Evolutionary conservation across 2,329 filamentous ascomycete genomes (phyloP), one percentile per base, ranked within the genome.

Genomic region (Colletotrichum orbiculare): DNA sequence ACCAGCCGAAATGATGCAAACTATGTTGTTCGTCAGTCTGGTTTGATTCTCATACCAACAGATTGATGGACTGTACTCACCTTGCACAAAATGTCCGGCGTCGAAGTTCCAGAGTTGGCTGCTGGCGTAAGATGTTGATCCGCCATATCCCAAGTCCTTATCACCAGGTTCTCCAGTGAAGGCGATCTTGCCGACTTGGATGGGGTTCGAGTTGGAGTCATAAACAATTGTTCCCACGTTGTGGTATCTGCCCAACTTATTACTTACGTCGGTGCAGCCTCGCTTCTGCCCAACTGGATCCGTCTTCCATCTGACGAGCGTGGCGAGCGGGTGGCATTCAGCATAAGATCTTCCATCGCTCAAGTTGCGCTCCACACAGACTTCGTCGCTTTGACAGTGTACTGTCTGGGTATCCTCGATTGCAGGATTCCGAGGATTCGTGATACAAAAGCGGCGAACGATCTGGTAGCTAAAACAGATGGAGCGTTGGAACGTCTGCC

Each of bases 111-210:
- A 46, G 12, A 46, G 2, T 3, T 46, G 4, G 15, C 43, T 46
- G 15, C 17, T 15, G 17, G 10, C 6, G 15, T 13, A 17, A 46
- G 12, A 25, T 12, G 43, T 46, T 46, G 5, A 6, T 46, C 8
- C 39, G 10, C 1, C 15, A 46, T 2, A 25, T 46, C 43, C 43
- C 39, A 11, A 11, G 1, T 42, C 39, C 13, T 13, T 46, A 46
- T 46, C 15, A 46, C 43, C 43, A 46, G 43, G 43, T 46, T 46
- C 43, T 46, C 43, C 15, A 46, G 17, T 13, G 43, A n/a, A 46
- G 11, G 12, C 2, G 5, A 46, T 46, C 3, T 46, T 25, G 15
- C 43, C 43, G 43, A 46, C 43, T 46, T 46, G 43, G 43, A 46
- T 46, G 17, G 43, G 43, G 43, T 46, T 3, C 43, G 11, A 13